Evolutionary conservation across 805 yeast species (phyloP), one percentile per base, ranked within the genome.

Genomic region (Saccharomyces paradoxus): DNA sequence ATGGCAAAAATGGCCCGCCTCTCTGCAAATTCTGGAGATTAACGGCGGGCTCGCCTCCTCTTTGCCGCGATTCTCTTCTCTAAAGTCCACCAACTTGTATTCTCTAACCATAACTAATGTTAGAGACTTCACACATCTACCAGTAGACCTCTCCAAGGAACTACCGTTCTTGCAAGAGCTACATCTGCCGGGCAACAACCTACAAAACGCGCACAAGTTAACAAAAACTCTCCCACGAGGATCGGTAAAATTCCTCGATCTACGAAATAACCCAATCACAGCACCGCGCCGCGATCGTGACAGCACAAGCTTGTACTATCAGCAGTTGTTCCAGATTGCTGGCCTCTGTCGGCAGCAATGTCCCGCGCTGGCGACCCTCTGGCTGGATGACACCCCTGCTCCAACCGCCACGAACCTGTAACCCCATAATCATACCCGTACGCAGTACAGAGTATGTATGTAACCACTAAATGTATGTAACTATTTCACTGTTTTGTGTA

Each of bases 121-220:
- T 17, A 47, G 46, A 26, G 63, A 60, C 1, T 49, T 61, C 6
- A 50, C n/a, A 5, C 50, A 27, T n/a, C 44, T 58, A 30, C 63
- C 62, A 14, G 41, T 46, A n/a, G 48, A 53, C 28, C 53, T 60
- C 8, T 48, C 56, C 1, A 13, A 46, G 30, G 49, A 53, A 27
- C 51, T 63, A 32, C 60, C 63, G 14, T 44, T 53, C 17, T 44
- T 63, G 48, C 58, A 56, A 28, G 56, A 53, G 48, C 54, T 63
- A 51, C 56, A 53, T 48, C 52, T 63, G 28, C 50, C 59, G 6
- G 52, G 54, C 32, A 63, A 63, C 52, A 58, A 59, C 29, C 51
- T 61, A 14, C 54, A 24, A 28, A 55, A 53, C 28, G 56, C 58
- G 41, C 50, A 52, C 47, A 52, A 52, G 27, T 41, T 61, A 7